Conservation (phyloP, 2,329 filamentous ascomycete species). For the Cladosporium halotolerans region DNA sequence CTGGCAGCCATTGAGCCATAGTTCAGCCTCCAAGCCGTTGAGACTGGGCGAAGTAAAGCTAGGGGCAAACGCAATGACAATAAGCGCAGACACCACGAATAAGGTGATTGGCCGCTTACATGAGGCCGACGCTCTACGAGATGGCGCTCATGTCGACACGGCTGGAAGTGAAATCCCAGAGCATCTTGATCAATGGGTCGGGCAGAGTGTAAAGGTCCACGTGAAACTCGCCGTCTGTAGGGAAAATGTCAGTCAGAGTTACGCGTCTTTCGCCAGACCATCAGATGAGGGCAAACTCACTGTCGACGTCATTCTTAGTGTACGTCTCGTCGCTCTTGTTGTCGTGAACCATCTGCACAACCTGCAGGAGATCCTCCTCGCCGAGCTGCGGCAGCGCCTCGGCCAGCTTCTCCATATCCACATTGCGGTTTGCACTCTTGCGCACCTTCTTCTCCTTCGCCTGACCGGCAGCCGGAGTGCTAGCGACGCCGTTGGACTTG, state of each 20-base stretch:
- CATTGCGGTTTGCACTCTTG: slow-evolving; percentile 46
- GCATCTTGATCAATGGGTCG: slow-evolving; percentile 79
- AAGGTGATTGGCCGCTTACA: neutral
- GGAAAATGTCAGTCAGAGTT: slow-evolving; percentile 4
- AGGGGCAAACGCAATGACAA: too few relatives aligned
- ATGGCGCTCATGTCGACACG: slow-evolving; percentile 28
- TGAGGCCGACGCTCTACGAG: slow-evolving; percentile 4
- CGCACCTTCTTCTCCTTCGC: slow-evolving; percentile 59
- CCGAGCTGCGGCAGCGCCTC: slow-evolving; percentile 81
- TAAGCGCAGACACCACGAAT: too few relatives aligned
- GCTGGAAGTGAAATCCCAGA: slow-evolving; percentile 74
- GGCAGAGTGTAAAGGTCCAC: slow-evolving; percentile 98
- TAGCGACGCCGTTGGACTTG: slow-evolving; percentile 51
- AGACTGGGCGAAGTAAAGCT: too few relatives aligned
- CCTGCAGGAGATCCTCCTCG: slow-evolving; percentile 88
- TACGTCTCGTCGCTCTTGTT: slow-evolving; percentile 92
- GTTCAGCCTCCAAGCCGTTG: too few relatives aligned
- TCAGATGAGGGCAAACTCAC: slow-evolving; percentile 46
- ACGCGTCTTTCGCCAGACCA: neutral
- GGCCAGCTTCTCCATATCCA: slow-evolving; percentile 95
- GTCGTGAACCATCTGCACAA: slow-evolving; percentile 97
- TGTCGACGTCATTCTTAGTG: slow-evolving; percentile 93
- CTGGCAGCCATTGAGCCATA: too few relatives aligned
- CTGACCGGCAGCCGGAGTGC: slow-evolving; percentile 42
- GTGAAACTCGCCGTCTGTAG: slow-evolving; percentile 85